Evolutionary conservation across 352 stramenopile species (phyloP), one percentile per base, ranked within the genome.

Genomic region (Plasmopara viticola): DNA sequence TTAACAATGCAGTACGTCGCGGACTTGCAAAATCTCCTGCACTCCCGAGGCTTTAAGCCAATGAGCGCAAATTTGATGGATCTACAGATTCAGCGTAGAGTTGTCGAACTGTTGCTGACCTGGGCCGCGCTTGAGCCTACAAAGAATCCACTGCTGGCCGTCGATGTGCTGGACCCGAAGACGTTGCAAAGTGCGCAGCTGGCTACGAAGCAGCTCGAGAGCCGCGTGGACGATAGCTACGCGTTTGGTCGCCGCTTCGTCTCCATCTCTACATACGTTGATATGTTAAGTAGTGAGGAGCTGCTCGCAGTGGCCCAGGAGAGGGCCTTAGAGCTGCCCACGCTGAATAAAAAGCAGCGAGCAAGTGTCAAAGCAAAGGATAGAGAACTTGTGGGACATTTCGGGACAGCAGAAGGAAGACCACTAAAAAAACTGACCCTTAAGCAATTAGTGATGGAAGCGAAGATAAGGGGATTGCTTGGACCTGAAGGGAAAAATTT

Each of bases 241-340:
- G 75, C 58, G 18, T 89, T 89, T 43, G 78, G 78, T 0, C 64
- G 78, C 37, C 69, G 78, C 14, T 87, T 89, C 49, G 52, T 82
- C 35, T 70, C 71, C 8, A 53, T 84, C 10, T 55, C 75, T n/a
- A 57, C 69, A 43, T 89, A 70, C 45, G 59, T 89, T 29, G 69
- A 74, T 38, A 59, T 67, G 30, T 51, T 89, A 15, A 68, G 66
- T 39, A 58, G 60, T 25, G 56, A 72, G 4, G 71, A 87, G 42
- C 58, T 89, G 34, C 42, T 76, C 13, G 25, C 44, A 31, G 42
- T 70, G 33, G 70, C 75, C 0, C 31, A 70, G 4, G 43, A 61
- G 4, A 60, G 68, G 17, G 53, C 18, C 0, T 13, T 86, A 5
- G 37, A 60, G 39, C 45, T 72, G 8, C 68, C 66, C 0, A 56